Percentiles rank a stretch among this genome's conserved stretches.
Conservation (phyloP, 2,329 filamentous ascomycete species). For the Penicillium sp. region DNA sequence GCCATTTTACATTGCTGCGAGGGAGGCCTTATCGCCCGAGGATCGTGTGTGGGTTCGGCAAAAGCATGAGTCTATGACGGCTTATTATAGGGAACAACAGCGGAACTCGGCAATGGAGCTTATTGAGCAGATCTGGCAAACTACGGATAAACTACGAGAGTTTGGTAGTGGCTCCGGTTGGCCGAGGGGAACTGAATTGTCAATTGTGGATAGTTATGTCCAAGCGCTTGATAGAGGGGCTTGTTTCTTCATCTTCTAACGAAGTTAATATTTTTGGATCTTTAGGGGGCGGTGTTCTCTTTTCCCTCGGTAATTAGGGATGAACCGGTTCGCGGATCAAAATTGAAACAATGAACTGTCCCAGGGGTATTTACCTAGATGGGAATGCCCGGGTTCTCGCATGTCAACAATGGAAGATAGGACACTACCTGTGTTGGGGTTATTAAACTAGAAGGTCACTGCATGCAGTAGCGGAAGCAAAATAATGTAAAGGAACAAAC, state of each 20-base stretch:
- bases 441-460: neutral
- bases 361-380: neutral
- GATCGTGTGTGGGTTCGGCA: constrained; percentile 17
- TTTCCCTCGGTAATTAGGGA: neutral
- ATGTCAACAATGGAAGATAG: neutral
- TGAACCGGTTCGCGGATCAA: neutral
- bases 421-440: neutral
- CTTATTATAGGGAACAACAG: constrained; percentile 21
- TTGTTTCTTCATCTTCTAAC: constrained; percentile 19
- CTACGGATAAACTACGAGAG: constrained; percentile 9
- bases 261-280: neutral
- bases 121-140: constrained; percentile 19
- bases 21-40: constrained; percentile 13
- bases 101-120: constrained; percentile 19
- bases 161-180: neutral
- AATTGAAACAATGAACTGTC: neutral
- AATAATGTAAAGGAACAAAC: neutral
- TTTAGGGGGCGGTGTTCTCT: neutral
- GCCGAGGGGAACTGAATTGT: neutral
- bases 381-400: neutral
- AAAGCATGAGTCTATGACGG: constrained; percentile 20
- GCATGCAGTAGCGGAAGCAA: neutral
- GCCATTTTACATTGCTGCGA: constrained; percentile 18
- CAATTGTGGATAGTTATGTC: constrained; percentile 11
- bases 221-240: constrained; percentile 13